Conservation (phyloP, 176 grass and related monocot species). For the Ensete ventricosum region DNA sequence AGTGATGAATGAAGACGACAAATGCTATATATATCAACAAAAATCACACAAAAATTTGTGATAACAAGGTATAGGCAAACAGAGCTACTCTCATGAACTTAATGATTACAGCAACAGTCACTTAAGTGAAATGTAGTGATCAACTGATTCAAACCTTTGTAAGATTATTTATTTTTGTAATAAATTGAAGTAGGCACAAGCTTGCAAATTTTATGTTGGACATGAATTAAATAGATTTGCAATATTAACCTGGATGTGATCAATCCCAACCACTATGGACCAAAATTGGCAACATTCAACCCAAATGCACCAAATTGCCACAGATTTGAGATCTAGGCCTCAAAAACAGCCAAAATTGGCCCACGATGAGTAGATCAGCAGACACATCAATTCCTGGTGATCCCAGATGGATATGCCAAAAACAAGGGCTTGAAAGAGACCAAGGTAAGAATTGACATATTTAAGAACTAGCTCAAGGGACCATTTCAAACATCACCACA, state of each 20-base stretch:
- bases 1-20: too few relatives aligned
- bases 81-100: too few relatives aligned
- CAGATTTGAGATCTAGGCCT: background rate
- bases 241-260: background rate
- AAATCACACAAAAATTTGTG: too few relatives aligned
- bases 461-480: background rate
- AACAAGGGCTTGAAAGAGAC: background rate
- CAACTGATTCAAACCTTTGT: too few relatives aligned
- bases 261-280: background rate
- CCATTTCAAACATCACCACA: background rate
- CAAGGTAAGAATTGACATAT: background rate
- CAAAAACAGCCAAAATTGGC: background rate
- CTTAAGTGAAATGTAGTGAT: too few relatives aligned
- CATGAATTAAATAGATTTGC: too few relatives aligned
- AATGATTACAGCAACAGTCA: too few relatives aligned
- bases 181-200: too few relatives aligned
- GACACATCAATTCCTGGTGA: background rate
- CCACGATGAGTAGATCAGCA: background rate
- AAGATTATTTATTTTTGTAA: too few relatives aligned
- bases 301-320: background rate
- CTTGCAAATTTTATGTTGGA: too few relatives aligned
- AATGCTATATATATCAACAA: too few relatives aligned
- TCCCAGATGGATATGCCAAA: background rate
- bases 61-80: too few relatives aligned
- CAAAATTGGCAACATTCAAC: background rate